Percentiles rank a stretch among this genome's conserved stretches.
These are phyloP conservation scores for Pezicula neosporulosa DNA, from an alignment of 2,329 filamentous ascomycete species.

Conservation along the genomic window DNA sequence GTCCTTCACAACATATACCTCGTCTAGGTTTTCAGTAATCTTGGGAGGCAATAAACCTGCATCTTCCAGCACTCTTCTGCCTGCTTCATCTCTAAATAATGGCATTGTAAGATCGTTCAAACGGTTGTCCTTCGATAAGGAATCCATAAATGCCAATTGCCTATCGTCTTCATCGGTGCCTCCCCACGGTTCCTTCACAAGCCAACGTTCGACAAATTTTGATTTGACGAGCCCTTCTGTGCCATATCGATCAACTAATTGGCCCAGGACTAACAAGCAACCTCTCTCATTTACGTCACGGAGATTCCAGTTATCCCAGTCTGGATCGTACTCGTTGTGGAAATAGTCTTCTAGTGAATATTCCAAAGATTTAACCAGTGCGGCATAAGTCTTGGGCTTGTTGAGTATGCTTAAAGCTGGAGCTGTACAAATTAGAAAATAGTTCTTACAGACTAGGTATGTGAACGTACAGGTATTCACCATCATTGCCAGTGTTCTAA, in stretches of 20 bases:
- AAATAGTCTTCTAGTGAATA: conserved; percentile 47
- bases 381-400: conserved; percentile 32
- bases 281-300: conserved; percentile 60
- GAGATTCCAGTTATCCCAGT: conserved; percentile 61
- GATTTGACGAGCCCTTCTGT: conserved; percentile 56
- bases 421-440: background rate
- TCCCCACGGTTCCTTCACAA: conserved; percentile 71
- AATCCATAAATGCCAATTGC: conserved; percentile 45
- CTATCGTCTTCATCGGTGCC: conserved; percentile 47
- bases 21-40: conserved; percentile 25
- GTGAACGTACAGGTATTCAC: conserved; percentile 41
- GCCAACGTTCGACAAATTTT: conserved; percentile 68
- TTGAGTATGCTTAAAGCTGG: conserved; percentile 20
- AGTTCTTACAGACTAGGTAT: background rate
- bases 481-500: conserved; percentile 54
- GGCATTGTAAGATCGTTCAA: conserved; percentile 44
- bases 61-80: conserved; percentile 21
- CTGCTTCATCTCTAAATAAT: conserved; percentile 23
- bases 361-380: conserved; percentile 58
- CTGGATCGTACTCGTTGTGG: conserved; percentile 48
- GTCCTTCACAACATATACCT: conserved; percentile 39
- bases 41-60: conserved; percentile 22
- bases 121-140: conserved; percentile 17
- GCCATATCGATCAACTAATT: conserved; percentile 52
- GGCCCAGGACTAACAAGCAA: conserved; percentile 53